Conservation (phyloP, 371 early-diverging fungal species). For the Mortierella sp. region DNA sequence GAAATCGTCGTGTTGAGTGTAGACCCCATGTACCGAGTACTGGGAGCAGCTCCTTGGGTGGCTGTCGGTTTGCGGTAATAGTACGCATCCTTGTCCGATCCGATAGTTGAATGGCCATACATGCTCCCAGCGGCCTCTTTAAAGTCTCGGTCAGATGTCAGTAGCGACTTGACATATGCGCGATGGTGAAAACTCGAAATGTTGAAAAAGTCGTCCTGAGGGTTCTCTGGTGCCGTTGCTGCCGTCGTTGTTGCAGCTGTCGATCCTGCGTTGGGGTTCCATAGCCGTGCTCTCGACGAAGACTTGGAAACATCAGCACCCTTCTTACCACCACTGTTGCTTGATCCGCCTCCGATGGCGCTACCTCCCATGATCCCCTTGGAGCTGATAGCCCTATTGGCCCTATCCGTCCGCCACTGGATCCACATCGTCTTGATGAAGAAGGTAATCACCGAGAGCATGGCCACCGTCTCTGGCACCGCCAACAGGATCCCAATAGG, state of each 20-base stretch:
- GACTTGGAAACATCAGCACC: conserved; percentile 20
- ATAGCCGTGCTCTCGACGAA: conserved; percentile 25
- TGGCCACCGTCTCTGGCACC: conserved; percentile 47
- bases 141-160: conserved; percentile 26
- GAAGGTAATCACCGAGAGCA: conserved; percentile 37
- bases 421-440: conserved; percentile 50
- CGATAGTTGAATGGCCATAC: conserved; percentile 48
- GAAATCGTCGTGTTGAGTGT: conserved; percentile 45
- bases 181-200: conserved; percentile 47
- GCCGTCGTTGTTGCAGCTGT: background rate
- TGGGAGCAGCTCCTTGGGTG: background rate
- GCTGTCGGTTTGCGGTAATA: conserved; percentile 1
- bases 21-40: conserved; percentile 27
- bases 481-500: conserved; percentile 51
- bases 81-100: conserved; percentile 32
- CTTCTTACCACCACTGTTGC: background rate
- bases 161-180: conserved; percentile 42
- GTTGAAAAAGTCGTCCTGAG: conserved; percentile 37
- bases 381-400: conserved; percentile 14
- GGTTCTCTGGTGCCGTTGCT: conserved; percentile 13
- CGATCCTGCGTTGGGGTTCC: conserved; percentile 13
- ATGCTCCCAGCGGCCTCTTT: conserved; percentile 45
- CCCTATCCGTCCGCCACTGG: background rate
- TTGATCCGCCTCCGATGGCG: background rate
- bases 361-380: conserved; percentile 2